A percentile compares a stretch with the other conserved stretches of the same genome.
These are phyloP conservation scores for Backusella macrospora DNA, from an alignment of 192 early-diverging fungal species.

Conservation along the genomic window DNA sequence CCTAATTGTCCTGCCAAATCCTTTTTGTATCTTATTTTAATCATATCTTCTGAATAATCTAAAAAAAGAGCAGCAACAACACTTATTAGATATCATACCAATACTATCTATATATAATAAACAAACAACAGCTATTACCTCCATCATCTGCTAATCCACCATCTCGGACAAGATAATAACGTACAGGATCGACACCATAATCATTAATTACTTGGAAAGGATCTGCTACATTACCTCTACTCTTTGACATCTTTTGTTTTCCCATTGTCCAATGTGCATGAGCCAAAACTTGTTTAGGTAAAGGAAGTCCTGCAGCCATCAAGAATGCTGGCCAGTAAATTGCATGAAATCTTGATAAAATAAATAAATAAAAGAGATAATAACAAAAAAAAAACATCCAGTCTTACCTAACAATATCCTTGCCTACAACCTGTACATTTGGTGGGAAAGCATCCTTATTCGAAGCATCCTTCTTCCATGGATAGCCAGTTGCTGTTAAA, in stretches of 20 bases:
- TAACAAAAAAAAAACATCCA: not conserved
- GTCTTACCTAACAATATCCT: constrained; percentile 84
- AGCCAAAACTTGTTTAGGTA: constrained; percentile 81
- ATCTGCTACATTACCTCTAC: constrained; percentile 89
- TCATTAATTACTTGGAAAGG: constrained; percentile 69
- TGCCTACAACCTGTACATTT: constrained; percentile 86
- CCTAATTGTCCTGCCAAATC: constrained; percentile 83
- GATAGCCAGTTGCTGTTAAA: constrained; percentile 84
- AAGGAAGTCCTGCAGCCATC: constrained; percentile 80
- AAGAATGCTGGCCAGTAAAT: constrained; percentile 98
- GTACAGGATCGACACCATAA: constrained; percentile 86
- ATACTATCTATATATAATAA: constrained; percentile 1
- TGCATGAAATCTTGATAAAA: constrained; percentile 77
- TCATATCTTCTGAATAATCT: constrained; percentile 74
- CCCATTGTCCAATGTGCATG: constrained; percentile 95
- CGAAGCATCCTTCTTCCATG: constrained; percentile 52
- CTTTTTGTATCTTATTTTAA: constrained; percentile 73
- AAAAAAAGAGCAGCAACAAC: not conserved
- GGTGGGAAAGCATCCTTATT: constrained; percentile 62
- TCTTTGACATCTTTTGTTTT: constrained; percentile 95
- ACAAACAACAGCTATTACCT: constrained; percentile 41
- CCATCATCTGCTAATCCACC: constrained; percentile 87
- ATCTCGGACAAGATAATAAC: constrained; percentile 91
- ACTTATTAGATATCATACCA: not conserved
- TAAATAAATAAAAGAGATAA: not conserved